These are phyloP conservation scores for Croton setiger DNA, from an alignment of 441 rosid species.

Conservation along the genomic window DNA sequence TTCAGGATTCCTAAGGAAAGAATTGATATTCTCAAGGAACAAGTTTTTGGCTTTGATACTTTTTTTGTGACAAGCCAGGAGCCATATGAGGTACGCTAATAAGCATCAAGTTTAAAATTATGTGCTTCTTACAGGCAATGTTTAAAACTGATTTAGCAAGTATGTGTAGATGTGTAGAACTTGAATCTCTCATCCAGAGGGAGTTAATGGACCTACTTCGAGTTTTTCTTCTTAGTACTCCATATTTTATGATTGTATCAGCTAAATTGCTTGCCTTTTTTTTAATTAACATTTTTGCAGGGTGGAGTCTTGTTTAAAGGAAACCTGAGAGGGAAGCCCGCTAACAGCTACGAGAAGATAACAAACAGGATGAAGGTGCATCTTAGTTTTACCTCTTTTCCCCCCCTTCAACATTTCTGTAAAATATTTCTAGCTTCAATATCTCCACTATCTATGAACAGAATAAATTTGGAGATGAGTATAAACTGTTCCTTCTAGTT, in stretches of 20 bases:
- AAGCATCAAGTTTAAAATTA: background rate
- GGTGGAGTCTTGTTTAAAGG: slow-evolving; percentile 94
- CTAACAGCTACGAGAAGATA: slow-evolving; percentile 81
- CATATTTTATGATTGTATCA: slow-evolving; percentile 3
- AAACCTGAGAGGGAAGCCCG: slow-evolving; percentile 79
- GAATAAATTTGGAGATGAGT: slow-evolving; percentile 77
- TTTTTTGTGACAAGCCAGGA: slow-evolving; percentile 94
- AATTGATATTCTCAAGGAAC: slow-evolving; percentile 77
- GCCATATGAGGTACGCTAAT: slow-evolving; percentile 78
- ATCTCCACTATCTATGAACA: slow-evolving; percentile 33
- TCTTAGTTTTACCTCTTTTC: slow-evolving; percentile 7
- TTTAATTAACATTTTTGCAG: slow-evolving; percentile 40
- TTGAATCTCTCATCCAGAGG: background rate
- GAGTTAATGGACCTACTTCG: background rate
- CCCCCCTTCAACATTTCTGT: slow-evolving; percentile 5
- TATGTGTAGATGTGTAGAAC: background rate
- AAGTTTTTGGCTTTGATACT: slow-evolving; percentile 94
- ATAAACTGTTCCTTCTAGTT: slow-evolving; percentile 78
- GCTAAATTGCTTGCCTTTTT: slow-evolving; percentile 11
- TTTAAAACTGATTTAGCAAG: background rate
- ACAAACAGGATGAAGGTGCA: slow-evolving; percentile 66
- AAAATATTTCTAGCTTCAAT: slow-evolving; percentile 14
- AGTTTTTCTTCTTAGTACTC: background rate
- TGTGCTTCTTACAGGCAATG: background rate
- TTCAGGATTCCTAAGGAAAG: slow-evolving; percentile 83